These are phyloP conservation scores for Forsythia suspensa DNA, from an alignment of 257 asterid genomes.

Conservation along the genomic window DNA sequence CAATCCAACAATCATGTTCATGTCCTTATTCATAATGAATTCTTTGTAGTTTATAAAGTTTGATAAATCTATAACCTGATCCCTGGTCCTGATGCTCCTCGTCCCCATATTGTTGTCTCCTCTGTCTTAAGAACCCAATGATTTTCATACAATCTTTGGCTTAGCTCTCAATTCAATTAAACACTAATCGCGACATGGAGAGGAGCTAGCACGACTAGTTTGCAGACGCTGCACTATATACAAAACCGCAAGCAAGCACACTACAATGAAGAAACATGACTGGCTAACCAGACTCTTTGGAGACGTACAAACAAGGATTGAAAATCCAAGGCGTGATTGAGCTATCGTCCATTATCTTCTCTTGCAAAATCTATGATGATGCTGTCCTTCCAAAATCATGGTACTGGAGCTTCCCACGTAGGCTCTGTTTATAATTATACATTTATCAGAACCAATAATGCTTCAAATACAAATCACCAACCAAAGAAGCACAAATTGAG, in stretches of 20 bases:
- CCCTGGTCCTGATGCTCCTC: conserved; percentile 13
- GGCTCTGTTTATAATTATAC: not conserved
- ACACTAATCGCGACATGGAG: not conserved
- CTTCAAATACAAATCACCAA: not conserved
- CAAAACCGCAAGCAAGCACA: conserved; percentile 11
- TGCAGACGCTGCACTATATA: conserved; percentile 5
- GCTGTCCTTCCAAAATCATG: not conserved
- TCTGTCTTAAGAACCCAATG: not conserved
- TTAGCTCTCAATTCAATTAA: conserved; percentile 20
- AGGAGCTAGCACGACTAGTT: conserved; percentile 3
- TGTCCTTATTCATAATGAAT: conserved; percentile 19
- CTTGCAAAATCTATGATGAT: not conserved
- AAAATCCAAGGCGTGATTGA: not conserved
- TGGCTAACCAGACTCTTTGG: not conserved
- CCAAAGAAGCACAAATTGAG: not conserved
- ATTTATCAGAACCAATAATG: not conserved
- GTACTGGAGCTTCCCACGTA: not conserved
- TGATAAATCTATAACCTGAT: conserved; percentile 27
- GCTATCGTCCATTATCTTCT: not conserved
- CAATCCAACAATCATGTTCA: conserved; percentile 16
- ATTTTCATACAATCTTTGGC: not conserved
- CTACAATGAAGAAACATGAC: not conserved
- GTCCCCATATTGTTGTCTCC: conserved; percentile 7
- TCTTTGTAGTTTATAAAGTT: conserved; percentile 22
- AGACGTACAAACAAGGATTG: not conserved